Evolutionary conservation across 2,329 filamentous ascomycete species (phyloP), one percentile per base, ranked within the genome.

Genomic region (Rutstroemia sp.): DNA sequence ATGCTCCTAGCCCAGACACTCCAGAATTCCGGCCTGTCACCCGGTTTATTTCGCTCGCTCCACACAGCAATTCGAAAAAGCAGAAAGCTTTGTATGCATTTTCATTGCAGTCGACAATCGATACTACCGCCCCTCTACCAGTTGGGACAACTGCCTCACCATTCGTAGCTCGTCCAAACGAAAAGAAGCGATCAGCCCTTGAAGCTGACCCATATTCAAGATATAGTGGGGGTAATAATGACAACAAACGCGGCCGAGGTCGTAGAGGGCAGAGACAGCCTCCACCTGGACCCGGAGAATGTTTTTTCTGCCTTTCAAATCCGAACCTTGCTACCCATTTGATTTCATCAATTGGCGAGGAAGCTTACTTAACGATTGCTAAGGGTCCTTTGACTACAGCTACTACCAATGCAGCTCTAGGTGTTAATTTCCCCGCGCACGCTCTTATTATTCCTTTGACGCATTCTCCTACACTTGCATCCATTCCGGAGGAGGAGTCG

Each of bases 301-400:
- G 94, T 73, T 99, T 94, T 76, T 97, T 99, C 75, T 99, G 94
- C 69, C 79, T 99, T 10, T 92, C 89, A 5, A 96, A 95, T 70
- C 83, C 88, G 5, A 87, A 87, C 59, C 76, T 94, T 46, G 87
- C 88, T 52, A 87, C 86, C 1, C 92, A 99, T 72, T 87, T 99
- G 72, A 87, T 96, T 65, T 87, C 88, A 62, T 91, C 88, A 25
- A 92, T 99, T 61, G 94, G 89, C 53, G 85, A 91, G 17, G 88
- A 95, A 58, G 80, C 84, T 54, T 97, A 97, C 70, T 73, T 97
- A 54, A 95, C 94, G 27, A 94, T 88, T 23, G 90, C 94, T 58
- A 96, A 96, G 71, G 94, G 94, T 0, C 92, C 94, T 5, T 78
- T 99, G 0, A 86, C 89, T 1, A 87, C 84, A 1, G 72, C 81